phyloP scores from a whole-genome alignment of 1,284 basidiomycete species.

The Cryptococcus wingfieldii region DNA sequence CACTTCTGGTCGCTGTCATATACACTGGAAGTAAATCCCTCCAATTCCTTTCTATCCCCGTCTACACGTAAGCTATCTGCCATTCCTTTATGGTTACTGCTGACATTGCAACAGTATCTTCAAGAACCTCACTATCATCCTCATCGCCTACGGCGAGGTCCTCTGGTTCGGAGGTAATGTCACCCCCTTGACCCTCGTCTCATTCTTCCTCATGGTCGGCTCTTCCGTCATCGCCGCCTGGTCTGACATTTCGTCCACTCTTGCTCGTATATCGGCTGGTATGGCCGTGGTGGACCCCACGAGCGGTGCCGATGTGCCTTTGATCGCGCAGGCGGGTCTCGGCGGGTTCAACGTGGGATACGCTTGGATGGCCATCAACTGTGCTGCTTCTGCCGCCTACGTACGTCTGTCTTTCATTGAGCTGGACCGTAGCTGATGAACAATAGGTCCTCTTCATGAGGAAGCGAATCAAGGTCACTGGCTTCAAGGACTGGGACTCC shows the following conservation, averaged over 20 bases:
- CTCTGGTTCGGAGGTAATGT: constrained; percentile 93
- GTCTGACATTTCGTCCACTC: constrained; percentile 65
- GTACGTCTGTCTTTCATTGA: constrained; percentile 54
- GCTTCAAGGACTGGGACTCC: constrained; percentile 98
- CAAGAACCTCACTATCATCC: constrained; percentile 98
- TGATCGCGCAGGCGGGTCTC: constrained; percentile 26
- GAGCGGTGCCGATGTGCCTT: constrained; percentile 39
- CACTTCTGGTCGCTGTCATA: constrained; percentile 87
- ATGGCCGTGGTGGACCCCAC: constrained; percentile 41
- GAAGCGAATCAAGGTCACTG: constrained; percentile 94
- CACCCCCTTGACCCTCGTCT: constrained; percentile 78
- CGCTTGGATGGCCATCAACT: constrained; percentile 95
- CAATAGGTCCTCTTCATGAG: constrained; percentile 86
- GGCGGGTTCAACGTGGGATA: constrained; percentile 78
- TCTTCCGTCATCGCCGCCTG: constrained; percentile 94
- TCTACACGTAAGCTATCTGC: constrained; percentile 61
- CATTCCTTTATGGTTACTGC: constrained; percentile 64
- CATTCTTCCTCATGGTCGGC: constrained; percentile 92
- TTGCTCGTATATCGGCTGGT: constrained; percentile 35
- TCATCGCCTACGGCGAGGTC: constrained; percentile 98
- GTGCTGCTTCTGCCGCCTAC: constrained; percentile 84
- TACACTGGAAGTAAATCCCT: constrained; percentile 98
- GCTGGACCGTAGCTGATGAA: not conserved
- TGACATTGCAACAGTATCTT: constrained; percentile 60
- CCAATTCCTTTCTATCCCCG: constrained; percentile 87